These are phyloP conservation scores for Nectriaceae sp. DNA, from an alignment of 2,329 filamentous ascomycete genomes.

Conservation along the genomic window DNA sequence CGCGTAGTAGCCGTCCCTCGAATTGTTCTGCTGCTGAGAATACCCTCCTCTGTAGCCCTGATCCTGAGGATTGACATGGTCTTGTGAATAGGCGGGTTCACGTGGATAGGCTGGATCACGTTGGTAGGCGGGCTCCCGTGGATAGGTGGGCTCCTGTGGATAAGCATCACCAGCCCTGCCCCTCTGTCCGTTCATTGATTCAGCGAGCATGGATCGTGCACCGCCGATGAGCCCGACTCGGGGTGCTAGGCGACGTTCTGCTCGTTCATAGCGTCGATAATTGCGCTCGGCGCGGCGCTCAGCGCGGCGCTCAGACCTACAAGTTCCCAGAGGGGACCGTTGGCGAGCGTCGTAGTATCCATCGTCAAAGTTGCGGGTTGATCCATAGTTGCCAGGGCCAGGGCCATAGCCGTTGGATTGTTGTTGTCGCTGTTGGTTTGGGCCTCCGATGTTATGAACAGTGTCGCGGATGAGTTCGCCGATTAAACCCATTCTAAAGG, in stretches of 20 bases:
- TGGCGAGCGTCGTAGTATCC: background rate
- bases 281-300: background rate
- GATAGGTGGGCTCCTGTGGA: too few relatives aligned
- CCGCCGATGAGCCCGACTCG: too few relatives aligned
- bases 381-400: background rate
- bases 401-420: background rate
- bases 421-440: slow-evolving; percentile 1
- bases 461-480: slow-evolving; percentile 11
- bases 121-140: too few relatives aligned
- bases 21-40: background rate
- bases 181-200: too few relatives aligned
- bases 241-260: background rate
- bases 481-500: slow-evolving; percentile 20
- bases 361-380: background rate
- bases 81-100: too few relatives aligned
- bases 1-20: background rate
- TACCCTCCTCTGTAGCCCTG: too few relatives aligned
- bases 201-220: background rate
- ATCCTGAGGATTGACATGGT: too few relatives aligned
- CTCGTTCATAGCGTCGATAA: too few relatives aligned
- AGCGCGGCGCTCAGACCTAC: too few relatives aligned
- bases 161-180: too few relatives aligned
- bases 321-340: too few relatives aligned
- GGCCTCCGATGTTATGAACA: slow-evolving; percentile 6
- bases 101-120: too few relatives aligned